These are phyloP conservation scores for Sphaerobolus stellatus DNA, from an alignment of 1,284 basidiomycete species.

Conservation along the genomic window DNA sequence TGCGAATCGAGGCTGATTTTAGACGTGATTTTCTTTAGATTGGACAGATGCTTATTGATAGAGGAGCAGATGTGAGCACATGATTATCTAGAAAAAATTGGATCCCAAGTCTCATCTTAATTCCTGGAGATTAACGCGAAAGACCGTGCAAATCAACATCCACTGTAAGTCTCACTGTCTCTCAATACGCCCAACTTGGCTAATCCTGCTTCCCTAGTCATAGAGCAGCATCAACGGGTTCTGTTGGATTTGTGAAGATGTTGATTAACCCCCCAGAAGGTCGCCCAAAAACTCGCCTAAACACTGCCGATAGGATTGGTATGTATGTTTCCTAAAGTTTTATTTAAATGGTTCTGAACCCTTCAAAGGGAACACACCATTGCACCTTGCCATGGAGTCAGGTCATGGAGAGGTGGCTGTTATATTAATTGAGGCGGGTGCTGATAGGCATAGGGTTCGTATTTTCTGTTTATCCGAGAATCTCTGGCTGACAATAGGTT, in stretches of 20 bases:
- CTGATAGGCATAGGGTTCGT: constrained; percentile 82
- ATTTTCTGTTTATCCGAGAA: not conserved
- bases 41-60: constrained; percentile 77
- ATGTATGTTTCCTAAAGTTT: constrained; percentile 24
- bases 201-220: constrained; percentile 53
- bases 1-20: constrained; percentile 27
- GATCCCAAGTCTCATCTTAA: constrained; percentile 11
- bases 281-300: constrained; percentile 77
- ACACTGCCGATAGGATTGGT: constrained; percentile 85
- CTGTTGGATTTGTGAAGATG: constrained; percentile 79
- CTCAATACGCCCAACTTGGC: constrained; percentile 16
- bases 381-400: constrained; percentile 96
- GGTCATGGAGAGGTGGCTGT: constrained; percentile 90
- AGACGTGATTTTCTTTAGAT: constrained; percentile 67
- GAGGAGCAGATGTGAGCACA: constrained; percentile 78
- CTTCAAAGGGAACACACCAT: constrained; percentile 79
- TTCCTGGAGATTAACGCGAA: constrained; percentile 79
- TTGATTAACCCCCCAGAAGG: constrained; percentile 75
- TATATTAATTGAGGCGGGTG: constrained; percentile 87
- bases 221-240: constrained; percentile 92
- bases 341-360: constrained; percentile 15
- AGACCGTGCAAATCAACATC: constrained; percentile 87
- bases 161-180: constrained; percentile 58
- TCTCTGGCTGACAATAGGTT: not conserved
- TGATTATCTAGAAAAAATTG: not conserved